phyloP scores from a whole-genome alignment of 2,329 filamentous ascomycete species.

The Stachybotrys chlorohalonatus region DNA sequence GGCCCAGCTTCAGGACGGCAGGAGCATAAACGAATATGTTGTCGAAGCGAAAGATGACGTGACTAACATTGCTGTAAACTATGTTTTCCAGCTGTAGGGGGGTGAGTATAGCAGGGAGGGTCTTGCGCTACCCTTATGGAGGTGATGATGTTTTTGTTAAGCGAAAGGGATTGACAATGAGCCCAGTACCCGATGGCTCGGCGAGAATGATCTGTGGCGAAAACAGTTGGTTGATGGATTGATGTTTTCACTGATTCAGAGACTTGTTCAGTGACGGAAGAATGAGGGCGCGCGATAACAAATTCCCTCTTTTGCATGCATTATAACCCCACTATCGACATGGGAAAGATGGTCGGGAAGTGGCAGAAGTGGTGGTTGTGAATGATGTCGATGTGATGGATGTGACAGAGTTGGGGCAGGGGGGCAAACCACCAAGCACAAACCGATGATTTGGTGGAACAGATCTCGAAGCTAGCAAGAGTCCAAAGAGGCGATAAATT shows the following conservation, averaged over 20 bases:
- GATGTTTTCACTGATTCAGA: neutral
- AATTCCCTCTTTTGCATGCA: neutral
- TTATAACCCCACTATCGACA: neutral
- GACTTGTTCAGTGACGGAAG: neutral
- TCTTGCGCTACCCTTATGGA: too few species aligned
- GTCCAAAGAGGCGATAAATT: too few species aligned
- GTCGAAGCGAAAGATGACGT: too few species aligned
- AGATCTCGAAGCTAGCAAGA: too few species aligned
- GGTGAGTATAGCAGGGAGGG: too few species aligned
- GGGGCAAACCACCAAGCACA: too few species aligned
- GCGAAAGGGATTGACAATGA: neutral
- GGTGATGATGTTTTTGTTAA: neutral
- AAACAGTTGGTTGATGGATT: neutral
- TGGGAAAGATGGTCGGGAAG: neutral
- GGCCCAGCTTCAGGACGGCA: too few species aligned
- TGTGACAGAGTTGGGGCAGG: neutral
- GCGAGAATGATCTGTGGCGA: neutral
- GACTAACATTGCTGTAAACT: too few species aligned
- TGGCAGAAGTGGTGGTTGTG: neutral
- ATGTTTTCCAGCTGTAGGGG: too few species aligned
- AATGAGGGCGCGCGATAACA: neutral
- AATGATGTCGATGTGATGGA: neutral
- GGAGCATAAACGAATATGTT: too few species aligned
- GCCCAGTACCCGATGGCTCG: neutral
- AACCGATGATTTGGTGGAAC: too few species aligned